Evolutionary conservation across 345 rosid species (phyloP).

Genomic region (Arabidopsis arenosa): DNA sequence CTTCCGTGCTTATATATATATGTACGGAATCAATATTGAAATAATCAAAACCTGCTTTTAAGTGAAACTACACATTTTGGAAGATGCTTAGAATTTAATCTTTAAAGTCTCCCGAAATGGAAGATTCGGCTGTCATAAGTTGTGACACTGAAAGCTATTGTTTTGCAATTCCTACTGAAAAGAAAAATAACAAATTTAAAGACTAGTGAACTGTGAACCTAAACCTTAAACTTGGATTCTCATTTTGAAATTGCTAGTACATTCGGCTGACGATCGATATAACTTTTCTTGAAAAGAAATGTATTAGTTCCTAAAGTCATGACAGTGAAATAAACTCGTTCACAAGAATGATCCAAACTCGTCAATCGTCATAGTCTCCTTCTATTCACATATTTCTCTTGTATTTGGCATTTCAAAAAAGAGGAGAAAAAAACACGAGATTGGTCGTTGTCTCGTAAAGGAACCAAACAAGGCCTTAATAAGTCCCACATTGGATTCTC

Average conservation of each 20-base stretch:
- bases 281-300: neutral
- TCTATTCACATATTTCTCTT: constrained; percentile 12
- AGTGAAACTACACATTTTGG: too few species aligned
- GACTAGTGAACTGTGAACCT: neutral
- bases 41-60: too few species aligned
- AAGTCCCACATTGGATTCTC: constrained; percentile 68
- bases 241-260: neutral
- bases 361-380: constrained; percentile 8
- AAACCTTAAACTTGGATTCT: neutral
- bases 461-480: constrained; percentile 38
- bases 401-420: neutral
- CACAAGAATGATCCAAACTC: constrained; percentile 36
- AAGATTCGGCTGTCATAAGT: neutral
- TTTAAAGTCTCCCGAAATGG: neutral
- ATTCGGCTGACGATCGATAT: neutral
- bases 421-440: constrained; percentile 25
- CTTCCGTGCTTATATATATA: too few species aligned
- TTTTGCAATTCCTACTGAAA: neutral
- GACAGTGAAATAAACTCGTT: constrained; percentile 32
- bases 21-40: too few species aligned
- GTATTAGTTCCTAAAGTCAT: constrained; percentile 16
- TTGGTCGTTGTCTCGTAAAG: constrained; percentile 35
- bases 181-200: neutral
- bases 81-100: neutral
- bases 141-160: neutral